A percentile compares a stretch with the other conserved stretches of the same genome.
Evolutionary conservation across 2,329 filamentous ascomycete species (phyloP).

Genomic region (Neonectria neomacrospora): DNA sequence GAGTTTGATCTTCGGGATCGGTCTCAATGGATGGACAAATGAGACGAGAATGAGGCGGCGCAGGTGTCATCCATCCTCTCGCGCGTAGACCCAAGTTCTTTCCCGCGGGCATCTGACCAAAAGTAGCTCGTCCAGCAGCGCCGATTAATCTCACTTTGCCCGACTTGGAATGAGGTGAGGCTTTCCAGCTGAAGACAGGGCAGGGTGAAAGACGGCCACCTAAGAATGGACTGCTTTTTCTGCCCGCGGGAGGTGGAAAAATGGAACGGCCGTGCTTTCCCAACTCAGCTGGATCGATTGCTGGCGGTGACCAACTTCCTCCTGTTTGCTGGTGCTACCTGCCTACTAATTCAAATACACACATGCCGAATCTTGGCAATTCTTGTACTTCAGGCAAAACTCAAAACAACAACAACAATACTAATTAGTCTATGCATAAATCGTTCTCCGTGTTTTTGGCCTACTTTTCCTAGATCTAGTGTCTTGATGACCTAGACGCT

Average conservation of each 20-base stretch:
- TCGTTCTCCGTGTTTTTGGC: neutral
- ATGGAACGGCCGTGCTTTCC: no score
- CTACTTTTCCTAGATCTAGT: neutral
- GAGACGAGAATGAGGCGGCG: neutral
- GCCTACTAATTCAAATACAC: no score
- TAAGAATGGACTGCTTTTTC: no score
- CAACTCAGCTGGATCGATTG: no score
- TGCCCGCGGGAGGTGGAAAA: no score
- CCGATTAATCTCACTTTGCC: neutral
- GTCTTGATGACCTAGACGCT: neutral
- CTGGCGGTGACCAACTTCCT: no score
- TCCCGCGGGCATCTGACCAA: neutral
- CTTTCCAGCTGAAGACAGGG: neutral
- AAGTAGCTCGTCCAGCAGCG: neutral
- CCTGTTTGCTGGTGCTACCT: no score
- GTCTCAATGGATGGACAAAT: neutral
- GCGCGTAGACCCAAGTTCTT: neutral
- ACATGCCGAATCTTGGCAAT: no score
- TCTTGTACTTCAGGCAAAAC: no score
- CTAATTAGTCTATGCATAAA: no score
- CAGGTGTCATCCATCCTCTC: neutral
- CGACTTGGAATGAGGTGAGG: neutral
- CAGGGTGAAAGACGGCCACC: no score
- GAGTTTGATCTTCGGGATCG: neutral
- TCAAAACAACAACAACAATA: no score